Base-by-base conservation (phyloP, 2,329 filamentous ascomycete genomes). In the Aspergillus eucalypticola region DNA sequence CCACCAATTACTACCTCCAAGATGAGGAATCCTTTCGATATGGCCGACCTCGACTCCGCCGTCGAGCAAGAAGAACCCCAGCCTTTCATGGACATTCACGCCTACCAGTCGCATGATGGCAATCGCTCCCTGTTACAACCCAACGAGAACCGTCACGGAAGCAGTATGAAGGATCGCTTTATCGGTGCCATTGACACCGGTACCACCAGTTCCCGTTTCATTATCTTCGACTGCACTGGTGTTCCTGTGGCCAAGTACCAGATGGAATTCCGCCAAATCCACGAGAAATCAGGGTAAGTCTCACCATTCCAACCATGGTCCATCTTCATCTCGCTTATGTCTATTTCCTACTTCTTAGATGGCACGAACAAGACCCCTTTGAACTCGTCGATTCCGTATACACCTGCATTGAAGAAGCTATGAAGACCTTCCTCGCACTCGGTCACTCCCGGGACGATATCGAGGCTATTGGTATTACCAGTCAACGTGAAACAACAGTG, bases 141-240 rank as follows among this genome's bases (percentile, higher is more conserved):
- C 39, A 68, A 75, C 35, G 73, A 76, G 58, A 63, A 64, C 1
- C 70, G 66, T 48, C 69, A 69, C 39, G 60, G 48, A 6, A 73
- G 72, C 54, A 73, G 72, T 52, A 64, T 76, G 42, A 75, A 76
- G 58, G 67, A 76, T 35, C 73, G 66, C 50, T 96, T 91, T 71
- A 88, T 96, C 62, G 92, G 92, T 61, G 91, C 90, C 67, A 93
- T 96, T 73, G 92, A 96, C 73, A 91, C 96, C 71, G 92, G 92
- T 60, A 96, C 92, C 11, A 96, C 92, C 32, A 94, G 90, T 60
- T 91, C 92, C 35, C 86, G 92, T 39, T 96, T 96, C 78, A 85
- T 96, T 68, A 93, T 97, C 72, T 96, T 96, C 79, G 88, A 96
- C 76, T 87, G 86, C 65, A 79, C 85, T 44, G 92, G 92, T 58